Evolutionary conservation across 1,284 basidiomycete genomes (phyloP), one percentile per base, ranked within the genome.

Genomic region (Exobasidium rhododendri): DNA sequence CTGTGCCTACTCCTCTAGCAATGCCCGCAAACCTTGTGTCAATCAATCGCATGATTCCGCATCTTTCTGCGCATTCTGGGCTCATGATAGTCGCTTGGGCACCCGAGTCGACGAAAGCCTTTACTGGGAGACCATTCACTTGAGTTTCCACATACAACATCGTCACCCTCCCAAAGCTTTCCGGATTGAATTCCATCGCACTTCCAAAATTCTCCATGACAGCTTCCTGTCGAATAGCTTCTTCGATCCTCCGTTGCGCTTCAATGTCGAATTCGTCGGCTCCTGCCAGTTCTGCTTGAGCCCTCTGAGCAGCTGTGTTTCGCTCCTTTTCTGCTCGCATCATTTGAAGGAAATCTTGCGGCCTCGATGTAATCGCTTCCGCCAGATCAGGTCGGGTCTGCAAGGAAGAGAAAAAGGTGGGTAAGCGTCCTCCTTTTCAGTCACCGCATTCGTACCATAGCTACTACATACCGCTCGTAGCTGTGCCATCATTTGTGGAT

Each of bases 51-150:
- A 96, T 97, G 71, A 97, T 87, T 1, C 91, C 92, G 82, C 94
- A 97, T 49, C 85, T 83, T 78, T 97, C 92, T 10, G 96, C 94
- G 70, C 90, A 93, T 63, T 91, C 90, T 0, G 96, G 94, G 63
- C 89, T 94, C 86, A 97, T 96, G 82, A 97, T 97, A 0, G 94
- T 97, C 59, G 88, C 87, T 73, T 98, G 96, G 2, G 96, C 94
- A 28, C 94, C 94, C 68, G 92, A 94, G 78, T 98, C 94, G 26
- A 98, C 96, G 75, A 98, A 98, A 0, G 96, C 96, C 79, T 94
- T 96, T 40, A 97, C 87, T 0, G 88, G 87, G 58, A 85, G 85
- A 0, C 90, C 90, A 74, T 98, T 98, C 2, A 98, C 92, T 44
- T 77, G 71, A 46, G 71, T 65, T 75, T 97, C 93, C 0, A 94